phyloP scores from a whole-genome alignment of 1,139 yeast species.

The Lodderomyces metapsilosis region DNA sequence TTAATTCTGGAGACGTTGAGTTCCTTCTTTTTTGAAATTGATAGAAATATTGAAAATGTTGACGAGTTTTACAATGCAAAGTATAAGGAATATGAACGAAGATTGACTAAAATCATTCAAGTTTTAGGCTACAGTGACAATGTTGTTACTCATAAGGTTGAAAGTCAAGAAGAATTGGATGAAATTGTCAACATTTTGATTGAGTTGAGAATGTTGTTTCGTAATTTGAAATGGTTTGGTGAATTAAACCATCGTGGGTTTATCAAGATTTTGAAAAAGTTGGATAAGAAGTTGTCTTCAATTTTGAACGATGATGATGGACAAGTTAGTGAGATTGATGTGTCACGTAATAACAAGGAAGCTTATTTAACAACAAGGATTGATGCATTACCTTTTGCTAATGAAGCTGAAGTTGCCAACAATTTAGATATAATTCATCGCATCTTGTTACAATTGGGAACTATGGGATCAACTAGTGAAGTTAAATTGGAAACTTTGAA shows the following conservation, averaged over 20 bases:
- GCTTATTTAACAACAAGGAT: slow-evolving; percentile 69
- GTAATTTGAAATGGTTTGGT: slow-evolving; percentile 91
- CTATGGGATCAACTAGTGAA: slow-evolving; percentile 21
- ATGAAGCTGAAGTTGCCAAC: slow-evolving; percentile 56
- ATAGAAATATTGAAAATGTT: slow-evolving; percentile 78
- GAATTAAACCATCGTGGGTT: slow-evolving; percentile 91
- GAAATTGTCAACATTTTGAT: slow-evolving; percentile 75
- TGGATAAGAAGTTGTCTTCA: slow-evolving; percentile 70
- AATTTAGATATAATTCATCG: slow-evolving; percentile 56
- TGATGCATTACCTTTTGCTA: slow-evolving; percentile 74
- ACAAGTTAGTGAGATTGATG: slow-evolving; percentile 14
- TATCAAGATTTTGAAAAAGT: slow-evolving; percentile 81
- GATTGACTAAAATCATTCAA: slow-evolving; percentile 51
- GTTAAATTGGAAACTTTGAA: slow-evolving; percentile 8
- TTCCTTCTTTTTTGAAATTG: slow-evolving; percentile 75
- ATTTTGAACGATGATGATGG: slow-evolving; percentile 17
- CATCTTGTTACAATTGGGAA: slow-evolving; percentile 41
- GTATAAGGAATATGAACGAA: slow-evolving; percentile 68
- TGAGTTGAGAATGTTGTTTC: slow-evolving; percentile 72
- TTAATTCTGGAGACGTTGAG: slow-evolving; percentile 42
- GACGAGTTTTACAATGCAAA: slow-evolving; percentile 76
- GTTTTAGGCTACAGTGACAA: slow-evolving; percentile 31
- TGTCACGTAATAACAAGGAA: slow-evolving; percentile 63
- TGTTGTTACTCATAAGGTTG: slow-evolving; percentile 31
- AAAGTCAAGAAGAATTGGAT: slow-evolving; percentile 63